phyloP scores from a whole-genome alignment of 768 basidiomycete species.

The Clathrus columnatus region DNA sequence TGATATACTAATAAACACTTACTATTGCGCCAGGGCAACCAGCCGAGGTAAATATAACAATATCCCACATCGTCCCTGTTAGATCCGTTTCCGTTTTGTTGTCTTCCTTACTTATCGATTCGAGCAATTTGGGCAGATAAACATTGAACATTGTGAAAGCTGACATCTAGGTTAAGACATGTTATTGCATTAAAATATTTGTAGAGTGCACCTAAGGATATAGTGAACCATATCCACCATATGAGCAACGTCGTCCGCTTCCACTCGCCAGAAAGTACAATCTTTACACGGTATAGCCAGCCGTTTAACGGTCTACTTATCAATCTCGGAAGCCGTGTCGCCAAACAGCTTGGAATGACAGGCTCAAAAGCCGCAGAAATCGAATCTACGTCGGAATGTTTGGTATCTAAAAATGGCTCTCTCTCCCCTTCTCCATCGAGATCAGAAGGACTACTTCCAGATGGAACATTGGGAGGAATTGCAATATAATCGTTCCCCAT shows the following conservation, averaged over 20 bases:
- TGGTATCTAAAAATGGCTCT: constrained; percentile 6
- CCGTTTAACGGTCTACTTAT: constrained; percentile 51
- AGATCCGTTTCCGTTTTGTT: constrained; percentile 33
- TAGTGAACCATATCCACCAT: constrained; percentile 69
- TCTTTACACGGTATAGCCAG: constrained; percentile 58
- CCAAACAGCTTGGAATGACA: background rate
- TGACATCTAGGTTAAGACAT: constrained; percentile 21
- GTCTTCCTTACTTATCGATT: constrained; percentile 35
- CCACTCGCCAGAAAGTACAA: constrained; percentile 74
- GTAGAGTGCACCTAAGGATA: constrained; percentile 57
- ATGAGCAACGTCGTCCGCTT: constrained; percentile 65
- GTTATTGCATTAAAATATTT: background rate
- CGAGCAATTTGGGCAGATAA: constrained; percentile 78
- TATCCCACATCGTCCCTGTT: constrained; percentile 68
- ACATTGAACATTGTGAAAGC: constrained; percentile 93
- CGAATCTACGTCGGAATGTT: background rate
- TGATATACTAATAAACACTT: constrained; percentile 23
- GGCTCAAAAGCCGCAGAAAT: background rate
- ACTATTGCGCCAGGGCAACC: constrained; percentile 82
- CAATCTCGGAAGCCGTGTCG: constrained; percentile 38
- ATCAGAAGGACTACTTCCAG: background rate
- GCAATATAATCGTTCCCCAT: background rate
- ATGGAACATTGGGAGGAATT: background rate
- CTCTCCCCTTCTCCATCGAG: background rate
- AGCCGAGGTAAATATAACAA: constrained; percentile 77